Base-by-base conservation (phyloP, 2,329 filamentous ascomycete genomes). In the Phaeosphaeriaceae sp. region DNA sequence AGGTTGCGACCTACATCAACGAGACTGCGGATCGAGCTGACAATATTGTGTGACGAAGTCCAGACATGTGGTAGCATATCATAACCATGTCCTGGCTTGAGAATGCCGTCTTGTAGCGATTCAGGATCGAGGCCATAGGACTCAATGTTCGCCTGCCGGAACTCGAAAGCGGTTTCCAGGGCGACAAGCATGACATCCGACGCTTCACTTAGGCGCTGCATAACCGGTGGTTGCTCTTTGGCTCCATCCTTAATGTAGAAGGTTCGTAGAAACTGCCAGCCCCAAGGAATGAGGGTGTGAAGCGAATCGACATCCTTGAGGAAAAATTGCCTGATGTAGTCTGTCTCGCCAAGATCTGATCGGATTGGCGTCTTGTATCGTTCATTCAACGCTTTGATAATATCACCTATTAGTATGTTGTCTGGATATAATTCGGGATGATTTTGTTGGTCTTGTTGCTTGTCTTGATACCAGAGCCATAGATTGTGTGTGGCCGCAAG, bases 241-340 rank as follows among this genome's bases (percentile, higher is more conserved):
- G 81, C 79, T 42, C 86, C 85, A 47, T 84, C 83, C 63, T 87
- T 88, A 49, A 88, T 79, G 47, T 88, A 83, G 68, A 89, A 90
- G 70, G 93, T 87, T 86, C 85, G 68, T 89, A 87, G 62, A 85
- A 89, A 61, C 35, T 66, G 61, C 67, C 67, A 72, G 7, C 88
- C 86, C 87, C 89, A 94, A 1, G 89, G 88, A 39, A 95, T 80
- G 35, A 94, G 85, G 47, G 89, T 79, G 46, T 92, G 85, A 58
- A 95, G 81, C 21, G 83, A 82, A 72, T 84, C 83, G 26, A 92
- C 80, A 37, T 76, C 72, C 28, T 68, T 72, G 53, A 92, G 81
- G 65, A 97, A 96, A 85, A 90, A 97, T 61, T 91, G 86, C n/a
- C 92, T 84, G 13, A 96, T 85, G 6, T 83, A 79, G 65, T 96